Evolutionary conservation across 192 early-diverging fungal genomes (phyloP), one percentile per base, ranked within the genome.

Genomic region (Chytriomyces sp.): DNA sequence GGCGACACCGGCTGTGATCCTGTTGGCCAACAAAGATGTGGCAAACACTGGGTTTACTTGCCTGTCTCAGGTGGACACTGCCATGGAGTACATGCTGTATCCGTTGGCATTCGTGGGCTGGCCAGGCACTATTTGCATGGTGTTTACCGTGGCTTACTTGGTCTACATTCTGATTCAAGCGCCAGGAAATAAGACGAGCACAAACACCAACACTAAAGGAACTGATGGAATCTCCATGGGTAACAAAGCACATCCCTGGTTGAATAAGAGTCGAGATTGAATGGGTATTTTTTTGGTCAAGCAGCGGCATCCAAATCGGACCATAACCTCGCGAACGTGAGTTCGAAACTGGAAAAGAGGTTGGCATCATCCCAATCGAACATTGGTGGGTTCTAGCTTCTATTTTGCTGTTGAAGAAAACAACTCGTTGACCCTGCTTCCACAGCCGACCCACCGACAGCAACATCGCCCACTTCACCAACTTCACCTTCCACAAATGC

Each of bases 101-200:
- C 66, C 68, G 7, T 26, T 69, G 68, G 68, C 18, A 9, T 20
- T 23, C 9, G 16, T 69, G 13, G 68, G 68, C 16, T 69, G 68
- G 68, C 68, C 68, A 13, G 68, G 68, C 8, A 45, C 45, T 13
- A 20, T 47, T 8, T 16, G 23, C 23, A 69, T 45, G 23, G 5
- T 69, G 23, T 69, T 28, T 28, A 69, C 68, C 8, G 47, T 49
- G 7, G 0, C 20, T 20, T 69, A 53, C 50, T 43, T 69, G 68
- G 53, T 69, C 20, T n/a, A 20, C 26, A 16, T 53, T 20, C 26
- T 69, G 8, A 20, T 69, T 11, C 16, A 16, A 8, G 68, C 68
- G 23, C 68, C 68, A 28, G 62, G 62, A 64, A 28, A 18, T 20
- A 57, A 13, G 53, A 13, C 13, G 53, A 20, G 53, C 53, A 20